Conservation (phyloP, 257 asterid genomes). For the Gentiana dahurica region DNA sequence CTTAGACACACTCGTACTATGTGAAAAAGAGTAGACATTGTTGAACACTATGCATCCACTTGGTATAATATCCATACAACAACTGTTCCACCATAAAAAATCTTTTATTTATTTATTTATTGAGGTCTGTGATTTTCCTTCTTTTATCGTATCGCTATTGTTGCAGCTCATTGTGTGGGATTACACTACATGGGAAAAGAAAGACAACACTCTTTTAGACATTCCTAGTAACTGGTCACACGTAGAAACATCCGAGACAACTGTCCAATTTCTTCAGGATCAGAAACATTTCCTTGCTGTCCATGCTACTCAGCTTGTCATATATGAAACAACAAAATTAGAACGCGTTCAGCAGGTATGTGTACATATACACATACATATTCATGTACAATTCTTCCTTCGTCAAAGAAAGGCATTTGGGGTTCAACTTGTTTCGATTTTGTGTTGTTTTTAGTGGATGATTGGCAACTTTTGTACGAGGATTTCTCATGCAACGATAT, state of each 20-base stretch:
- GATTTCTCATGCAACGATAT: conserved; percentile 50
- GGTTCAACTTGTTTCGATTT: background rate
- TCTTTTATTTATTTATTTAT: too few species aligned
- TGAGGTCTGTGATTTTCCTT: too few species aligned
- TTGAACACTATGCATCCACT: too few species aligned
- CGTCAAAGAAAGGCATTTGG: background rate
- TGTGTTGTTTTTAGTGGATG: conserved; percentile 38
- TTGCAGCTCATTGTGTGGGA: conserved; percentile 63
- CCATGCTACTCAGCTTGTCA: conserved; percentile 70
- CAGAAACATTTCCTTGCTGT: conserved; percentile 53
- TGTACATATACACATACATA: background rate
- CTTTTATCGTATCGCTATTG: background rate
- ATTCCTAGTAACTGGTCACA: conserved; percentile 41
- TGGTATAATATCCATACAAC: background rate
- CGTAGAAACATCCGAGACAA: conserved; percentile 40
- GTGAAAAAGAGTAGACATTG: too few species aligned
- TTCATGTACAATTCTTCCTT: background rate
- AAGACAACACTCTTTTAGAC: conserved; percentile 37
- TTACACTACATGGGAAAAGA: conserved; percentile 45
- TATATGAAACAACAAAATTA: conserved; percentile 50
- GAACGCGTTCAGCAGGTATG: conserved; percentile 55
- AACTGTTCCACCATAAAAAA: background rate
- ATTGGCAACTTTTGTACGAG: conserved; percentile 51
- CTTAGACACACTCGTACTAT: too few species aligned
- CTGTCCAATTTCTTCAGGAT: conserved; percentile 44